Evolutionary conservation across 257 asterid genomes (phyloP), one percentile per base, ranked within the genome.

Genomic region (Scutellaria barbata): DNA sequence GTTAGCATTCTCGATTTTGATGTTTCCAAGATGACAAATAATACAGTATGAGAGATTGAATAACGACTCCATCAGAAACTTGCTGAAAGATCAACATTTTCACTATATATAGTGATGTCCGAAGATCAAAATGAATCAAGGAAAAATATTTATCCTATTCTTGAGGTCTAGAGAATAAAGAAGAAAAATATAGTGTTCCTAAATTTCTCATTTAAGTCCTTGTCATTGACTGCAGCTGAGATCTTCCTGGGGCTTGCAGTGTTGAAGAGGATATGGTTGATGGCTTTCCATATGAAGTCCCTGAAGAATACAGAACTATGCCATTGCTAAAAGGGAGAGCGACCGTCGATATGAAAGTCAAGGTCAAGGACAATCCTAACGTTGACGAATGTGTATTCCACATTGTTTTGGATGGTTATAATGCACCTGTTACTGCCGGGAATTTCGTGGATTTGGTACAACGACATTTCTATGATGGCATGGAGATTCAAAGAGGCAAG

Each of bases 171-270:
- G 81, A 65, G n/a, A 76, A 50, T 60, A 79, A 75, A 75, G 74
- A 59, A 58, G 40, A 63, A 70, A 76, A 69, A 75, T 16, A 8
- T 41, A 75, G 72, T 64, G 77, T 73, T 83, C 86, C 84, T 57
- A 85, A 86, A 74, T 10, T 78, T 85, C 97, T 91, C 96, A 90
- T 91, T 89, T 95, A 84, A 72, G 76, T 83, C 87, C 95, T 89
- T 90, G 89, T 89, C 85, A 92, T 86, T 91, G 90, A 88, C 98
- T 92, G 99, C 99, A 95, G 99, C 99, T 95, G 99, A 95, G 98
- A 89, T 92, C 96, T 92, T 88, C 99, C 84, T 95, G 97, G 97
- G 95, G 98, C 94, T 96, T 92, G 98, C 99, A 95, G 99, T 85
- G 97, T 95, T 80, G 99, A 95, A 95, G 99, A 95, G 88, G 97